A percentile compares a stretch with the other conserved stretches of the same genome.
phyloP scores from a whole-genome alignment of 352 stramenopile genomes.

The Phytophthora colocasiae region DNA sequence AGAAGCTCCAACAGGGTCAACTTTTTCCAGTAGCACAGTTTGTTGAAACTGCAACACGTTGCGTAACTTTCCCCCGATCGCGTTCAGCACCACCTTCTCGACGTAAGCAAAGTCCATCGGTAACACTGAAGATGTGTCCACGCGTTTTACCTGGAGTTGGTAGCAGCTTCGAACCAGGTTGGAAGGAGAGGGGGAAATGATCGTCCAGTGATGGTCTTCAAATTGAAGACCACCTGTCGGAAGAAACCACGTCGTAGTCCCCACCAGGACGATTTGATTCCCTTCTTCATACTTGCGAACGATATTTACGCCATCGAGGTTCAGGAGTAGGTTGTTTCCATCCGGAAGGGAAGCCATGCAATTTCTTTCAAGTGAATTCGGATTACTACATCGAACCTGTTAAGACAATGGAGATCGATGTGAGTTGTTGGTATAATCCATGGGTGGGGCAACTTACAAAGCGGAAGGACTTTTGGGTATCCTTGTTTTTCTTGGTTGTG shows the following conservation, averaged over 20 bases:
- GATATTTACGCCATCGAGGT: conserved; percentile 33
- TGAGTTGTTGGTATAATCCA: no score
- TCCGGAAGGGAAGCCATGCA: conserved; percentile 30
- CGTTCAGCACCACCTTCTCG: conserved; percentile 25
- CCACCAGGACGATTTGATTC: conserved; percentile 28
- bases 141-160: conserved; percentile 26
- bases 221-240: conserved; percentile 36
- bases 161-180: conserved; percentile 33
- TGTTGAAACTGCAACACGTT: conserved; percentile 30
- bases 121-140: conserved; percentile 14
- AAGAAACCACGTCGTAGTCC: conserved; percentile 34
- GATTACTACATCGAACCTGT: conserved; percentile 18
- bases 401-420: background rate
- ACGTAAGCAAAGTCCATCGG: conserved; percentile 18
- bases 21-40: conserved; percentile 21
- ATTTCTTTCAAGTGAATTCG: conserved; percentile 31
- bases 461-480: conserved; percentile 32
- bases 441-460: conserved; percentile 18
- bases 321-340: conserved; percentile 5
- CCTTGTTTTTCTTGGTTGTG: conserved; percentile 36
- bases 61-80: conserved; percentile 24
- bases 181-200: conserved; percentile 26
- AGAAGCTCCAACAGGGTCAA: background rate
- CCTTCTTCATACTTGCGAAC: conserved; percentile 34
- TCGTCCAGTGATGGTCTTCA: conserved; percentile 38